These are phyloP conservation scores for Puccinia sorghi DNA, from an alignment of 1,284 basidiomycete genomes.

Conservation along the genomic window DNA sequence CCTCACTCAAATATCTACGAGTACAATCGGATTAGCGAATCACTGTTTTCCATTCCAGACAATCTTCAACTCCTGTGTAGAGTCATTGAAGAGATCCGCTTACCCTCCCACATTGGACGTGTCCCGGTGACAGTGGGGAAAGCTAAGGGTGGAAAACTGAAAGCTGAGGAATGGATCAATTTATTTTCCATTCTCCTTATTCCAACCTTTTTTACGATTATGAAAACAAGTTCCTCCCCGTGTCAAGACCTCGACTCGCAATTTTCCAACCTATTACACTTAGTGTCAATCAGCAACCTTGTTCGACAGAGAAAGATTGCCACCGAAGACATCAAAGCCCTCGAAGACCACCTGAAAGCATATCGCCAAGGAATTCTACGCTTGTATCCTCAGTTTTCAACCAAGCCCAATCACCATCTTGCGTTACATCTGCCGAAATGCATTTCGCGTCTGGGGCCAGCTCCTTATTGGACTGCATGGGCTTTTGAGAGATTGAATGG, in stretches of 20 bases:
- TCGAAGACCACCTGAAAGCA: slow-evolving; percentile 1
- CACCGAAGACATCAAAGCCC: neutral
- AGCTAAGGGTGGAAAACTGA: slow-evolving; percentile 28
- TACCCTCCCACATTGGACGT: slow-evolving; percentile 6
- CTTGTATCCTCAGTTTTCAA: slow-evolving; percentile 9
- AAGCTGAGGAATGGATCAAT: slow-evolving; percentile 29
- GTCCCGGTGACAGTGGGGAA: slow-evolving; percentile 13
- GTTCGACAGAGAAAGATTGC: neutral
- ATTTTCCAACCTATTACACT: neutral
- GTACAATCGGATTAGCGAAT: neutral
- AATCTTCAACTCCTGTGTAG: neutral
- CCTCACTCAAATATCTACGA: neutral
- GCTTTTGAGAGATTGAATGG: slow-evolving; percentile 11
- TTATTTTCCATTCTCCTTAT: slow-evolving; percentile 1
- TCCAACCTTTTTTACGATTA: slow-evolving; percentile 13
- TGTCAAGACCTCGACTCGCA: neutral
- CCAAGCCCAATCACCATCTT: slow-evolving; percentile 35
- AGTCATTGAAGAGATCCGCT: neutral
- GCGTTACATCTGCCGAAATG: slow-evolving; percentile 34
- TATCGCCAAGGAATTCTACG: slow-evolving; percentile 14
- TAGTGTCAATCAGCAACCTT: slow-evolving; percentile 1
- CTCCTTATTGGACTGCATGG: slow-evolving; percentile 41
- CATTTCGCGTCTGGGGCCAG: slow-evolving; percentile 7
- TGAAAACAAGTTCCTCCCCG: neutral
- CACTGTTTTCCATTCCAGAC: neutral